These are phyloP conservation scores for Aspergillus wentii DNA, from an alignment of 495 filamentous ascomycete species.

Conservation along the genomic window DNA sequence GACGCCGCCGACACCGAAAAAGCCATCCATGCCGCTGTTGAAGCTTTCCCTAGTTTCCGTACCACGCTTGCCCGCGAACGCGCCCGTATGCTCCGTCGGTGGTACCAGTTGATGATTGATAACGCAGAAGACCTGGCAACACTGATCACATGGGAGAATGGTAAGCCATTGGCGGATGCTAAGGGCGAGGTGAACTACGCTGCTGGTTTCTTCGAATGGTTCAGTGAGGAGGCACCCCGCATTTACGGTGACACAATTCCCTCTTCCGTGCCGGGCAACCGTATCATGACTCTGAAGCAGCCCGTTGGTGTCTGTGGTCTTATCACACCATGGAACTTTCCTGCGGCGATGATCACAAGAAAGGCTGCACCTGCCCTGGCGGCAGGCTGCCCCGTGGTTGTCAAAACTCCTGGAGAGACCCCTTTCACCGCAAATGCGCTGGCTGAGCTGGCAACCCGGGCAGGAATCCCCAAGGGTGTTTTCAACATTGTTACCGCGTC, in stretches of 20 bases:
- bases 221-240: slow-evolving; percentile 68
- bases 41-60: slow-evolving; percentile 72
- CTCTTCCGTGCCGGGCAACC: slow-evolving; percentile 60
- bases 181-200: slow-evolving; percentile 70
- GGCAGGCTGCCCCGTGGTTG: slow-evolving; percentile 79
- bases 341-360: slow-evolving; percentile 86
- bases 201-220: slow-evolving; percentile 74
- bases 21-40: slow-evolving; percentile 72
- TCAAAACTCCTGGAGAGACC: slow-evolving; percentile 81
- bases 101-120: slow-evolving; percentile 86
- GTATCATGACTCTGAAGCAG: slow-evolving; percentile 75
- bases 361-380: slow-evolving; percentile 84
- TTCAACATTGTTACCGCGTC: slow-evolving; percentile 75
- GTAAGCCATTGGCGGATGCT: slow-evolving; percentile 67
- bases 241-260: slow-evolving; percentile 72
- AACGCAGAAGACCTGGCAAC: slow-evolving; percentile 85
- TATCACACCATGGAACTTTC: slow-evolving; percentile 97
- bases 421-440: slow-evolving; percentile 79
- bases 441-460: slow-evolving; percentile 74
- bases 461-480: slow-evolving; percentile 80
- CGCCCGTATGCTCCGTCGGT: slow-evolving; percentile 75
- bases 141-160: slow-evolving; percentile 82
- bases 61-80: slow-evolving; percentile 73
- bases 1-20: slow-evolving; percentile 64
- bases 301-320: slow-evolving; percentile 91